These are phyloP conservation scores for Cinchona pubescens DNA, from an alignment of 257 asterid species.

Conservation along the genomic window DNA sequence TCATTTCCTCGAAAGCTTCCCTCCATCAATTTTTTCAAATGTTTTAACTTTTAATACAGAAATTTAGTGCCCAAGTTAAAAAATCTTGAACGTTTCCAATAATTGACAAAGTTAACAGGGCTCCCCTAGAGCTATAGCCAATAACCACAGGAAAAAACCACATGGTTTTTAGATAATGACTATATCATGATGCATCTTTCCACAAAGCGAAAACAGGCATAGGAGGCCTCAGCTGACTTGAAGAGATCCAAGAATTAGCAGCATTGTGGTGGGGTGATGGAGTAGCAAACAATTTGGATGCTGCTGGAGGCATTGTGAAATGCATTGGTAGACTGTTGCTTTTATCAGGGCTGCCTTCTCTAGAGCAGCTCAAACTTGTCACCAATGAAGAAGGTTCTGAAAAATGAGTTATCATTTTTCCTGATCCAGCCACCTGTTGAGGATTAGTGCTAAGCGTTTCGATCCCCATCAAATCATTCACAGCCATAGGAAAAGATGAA, in stretches of 20 bases:
- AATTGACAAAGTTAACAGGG: slow-evolving; percentile 17
- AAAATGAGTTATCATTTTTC: slow-evolving; percentile 31
- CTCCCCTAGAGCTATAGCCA: slow-evolving; percentile 25
- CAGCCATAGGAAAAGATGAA: slow-evolving; percentile 26
- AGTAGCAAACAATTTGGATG: slow-evolving; percentile 39
- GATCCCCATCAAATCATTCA: slow-evolving; percentile 31
- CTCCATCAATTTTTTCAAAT: slow-evolving; percentile 20
- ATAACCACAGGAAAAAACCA: slow-evolving; percentile 15
- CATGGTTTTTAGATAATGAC: neutral
- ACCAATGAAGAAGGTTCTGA: slow-evolving; percentile 48
- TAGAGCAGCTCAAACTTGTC: slow-evolving; percentile 57
- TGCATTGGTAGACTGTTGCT: slow-evolving; percentile 28
- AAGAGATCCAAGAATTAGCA: slow-evolving; percentile 50
- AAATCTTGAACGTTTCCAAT: slow-evolving; percentile 20
- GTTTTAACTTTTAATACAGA: neutral
- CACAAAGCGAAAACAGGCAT: slow-evolving; percentile 84
- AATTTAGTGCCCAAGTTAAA: slow-evolving; percentile 10
- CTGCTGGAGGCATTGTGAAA: slow-evolving; percentile 37
- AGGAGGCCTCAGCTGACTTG: slow-evolving; percentile 63
- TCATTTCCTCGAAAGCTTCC: slow-evolving; percentile 30
- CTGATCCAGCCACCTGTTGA: slow-evolving; percentile 27
- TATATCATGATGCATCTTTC: slow-evolving; percentile 61
- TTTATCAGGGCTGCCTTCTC: slow-evolving; percentile 64
- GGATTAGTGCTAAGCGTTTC: slow-evolving; percentile 25
- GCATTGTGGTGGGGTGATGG: slow-evolving; percentile 24